Conservation (phyloP, 257 asterid species). For the Linderniella brevidens region DNA sequence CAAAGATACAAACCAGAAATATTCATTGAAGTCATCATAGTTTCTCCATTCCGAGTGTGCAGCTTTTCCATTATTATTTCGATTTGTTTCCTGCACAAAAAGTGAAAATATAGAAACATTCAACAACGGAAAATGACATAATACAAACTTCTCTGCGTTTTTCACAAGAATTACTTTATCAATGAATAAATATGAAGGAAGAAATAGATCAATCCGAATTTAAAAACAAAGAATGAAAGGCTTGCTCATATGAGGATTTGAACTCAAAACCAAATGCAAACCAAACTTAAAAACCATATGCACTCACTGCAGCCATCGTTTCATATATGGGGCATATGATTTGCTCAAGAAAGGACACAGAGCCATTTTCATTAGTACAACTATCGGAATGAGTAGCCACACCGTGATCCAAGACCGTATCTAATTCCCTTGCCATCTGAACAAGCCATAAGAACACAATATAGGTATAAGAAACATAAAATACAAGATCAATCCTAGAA, state of each 20-base stretch:
- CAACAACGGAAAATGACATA: not conserved
- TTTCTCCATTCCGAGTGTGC: constrained; percentile 94
- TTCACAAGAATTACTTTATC: too few species aligned
- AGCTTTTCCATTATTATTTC: constrained; percentile 71
- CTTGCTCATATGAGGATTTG: too few species aligned
- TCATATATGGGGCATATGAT: constrained; percentile 56
- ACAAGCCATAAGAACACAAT: constrained; percentile 14
- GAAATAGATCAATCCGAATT: too few species aligned
- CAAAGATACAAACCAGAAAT: constrained; percentile 56
- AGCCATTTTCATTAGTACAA: constrained; percentile 37
- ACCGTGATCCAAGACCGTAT: constrained; percentile 73
- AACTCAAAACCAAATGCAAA: not conserved
- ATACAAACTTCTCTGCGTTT: too few species aligned
- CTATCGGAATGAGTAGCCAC: constrained; percentile 48
- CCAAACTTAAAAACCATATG: constrained; percentile 7
- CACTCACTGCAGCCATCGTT: constrained; percentile 37
- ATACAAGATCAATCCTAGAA: too few species aligned
- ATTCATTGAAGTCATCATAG: constrained; percentile 93
- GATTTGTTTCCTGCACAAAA: constrained; percentile 54
- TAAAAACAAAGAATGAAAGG: too few species aligned
- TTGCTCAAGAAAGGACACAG: constrained; percentile 59
- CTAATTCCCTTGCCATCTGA: constrained; percentile 94
- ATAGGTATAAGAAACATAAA: too few species aligned
- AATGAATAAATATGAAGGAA: too few species aligned
- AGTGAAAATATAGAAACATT: constrained; percentile 3